These are phyloP conservation scores for Lactarius sanguifluus DNA, from an alignment of 768 basidiomycete species.

Conservation along the genomic window DNA sequence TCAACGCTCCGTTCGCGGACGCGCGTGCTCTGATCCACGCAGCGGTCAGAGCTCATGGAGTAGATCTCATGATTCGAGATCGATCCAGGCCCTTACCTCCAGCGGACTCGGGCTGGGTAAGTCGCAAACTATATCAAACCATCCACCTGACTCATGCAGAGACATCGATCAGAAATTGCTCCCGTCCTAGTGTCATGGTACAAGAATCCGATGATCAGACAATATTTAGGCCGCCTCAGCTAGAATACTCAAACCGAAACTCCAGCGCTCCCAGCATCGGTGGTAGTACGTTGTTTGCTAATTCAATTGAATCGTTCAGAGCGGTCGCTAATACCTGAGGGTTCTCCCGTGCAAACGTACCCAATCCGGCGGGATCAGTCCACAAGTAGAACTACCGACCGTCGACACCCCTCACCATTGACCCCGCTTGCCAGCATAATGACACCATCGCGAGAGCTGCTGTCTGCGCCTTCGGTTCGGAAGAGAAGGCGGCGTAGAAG, in stretches of 20 bases:
- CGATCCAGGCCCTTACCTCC: not conserved
- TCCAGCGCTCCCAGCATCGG: not conserved
- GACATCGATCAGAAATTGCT: not conserved
- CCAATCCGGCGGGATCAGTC: not conserved
- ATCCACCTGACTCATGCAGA: not conserved
- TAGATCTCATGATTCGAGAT: constrained; percentile 1
- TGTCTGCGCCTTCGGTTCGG: not conserved
- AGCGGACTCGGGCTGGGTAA: not conserved
- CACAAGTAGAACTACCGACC: not conserved
- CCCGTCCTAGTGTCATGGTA: not conserved
- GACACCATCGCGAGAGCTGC: not conserved
- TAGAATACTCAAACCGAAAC: not conserved
- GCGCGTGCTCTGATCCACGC: not conserved
- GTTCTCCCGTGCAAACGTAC: not conserved
- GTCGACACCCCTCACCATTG: not conserved
- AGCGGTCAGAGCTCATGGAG: not conserved
- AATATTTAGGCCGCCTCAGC: not conserved
- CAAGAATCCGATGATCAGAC: not conserved
- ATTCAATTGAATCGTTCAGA: not conserved
- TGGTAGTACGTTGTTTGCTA: not conserved
- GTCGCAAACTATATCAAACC: not conserved
- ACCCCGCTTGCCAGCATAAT: not conserved
- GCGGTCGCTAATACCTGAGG: not conserved
- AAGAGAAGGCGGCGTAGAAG: not conserved
- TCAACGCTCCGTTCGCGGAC: not conserved